Evolutionary conservation across 352 stramenopile species (phyloP).

Genomic region (Saprolegnia parasitica): DNA sequence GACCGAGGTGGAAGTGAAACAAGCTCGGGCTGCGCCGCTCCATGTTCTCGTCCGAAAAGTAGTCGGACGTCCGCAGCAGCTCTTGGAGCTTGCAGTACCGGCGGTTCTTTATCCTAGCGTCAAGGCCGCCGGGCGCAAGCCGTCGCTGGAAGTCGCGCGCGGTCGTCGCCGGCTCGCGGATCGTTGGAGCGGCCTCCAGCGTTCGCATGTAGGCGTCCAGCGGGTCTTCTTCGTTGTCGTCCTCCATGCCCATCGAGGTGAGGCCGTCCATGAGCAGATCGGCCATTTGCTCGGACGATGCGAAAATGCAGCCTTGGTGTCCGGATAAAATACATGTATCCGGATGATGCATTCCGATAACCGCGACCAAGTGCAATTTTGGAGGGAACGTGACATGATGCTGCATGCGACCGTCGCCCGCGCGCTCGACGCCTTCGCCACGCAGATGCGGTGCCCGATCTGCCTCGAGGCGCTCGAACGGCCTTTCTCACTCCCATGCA

Average conservation of each 20-base stretch:
- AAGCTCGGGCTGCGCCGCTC: constrained; percentile 70
- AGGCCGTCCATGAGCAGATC: background rate
- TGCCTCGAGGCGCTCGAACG: constrained; percentile 69
- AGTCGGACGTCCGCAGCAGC: constrained; percentile 41
- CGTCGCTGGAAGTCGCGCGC: constrained; percentile 24
- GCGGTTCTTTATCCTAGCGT: constrained; percentile 54
- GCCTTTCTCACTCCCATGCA: constrained; percentile 73
- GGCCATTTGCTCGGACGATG: background rate
- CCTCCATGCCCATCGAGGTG: background rate
- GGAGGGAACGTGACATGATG: constrained; percentile 11
- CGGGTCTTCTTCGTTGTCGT: constrained; percentile 42
- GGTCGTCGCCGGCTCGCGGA: constrained; percentile 16
- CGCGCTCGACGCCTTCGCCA: constrained; percentile 59
- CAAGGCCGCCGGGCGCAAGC: constrained; percentile 6
- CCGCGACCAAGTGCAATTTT: constrained; percentile 4
- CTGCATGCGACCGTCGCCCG: constrained; percentile 33
- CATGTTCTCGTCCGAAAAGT: constrained; percentile 80
- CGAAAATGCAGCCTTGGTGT: background rate
- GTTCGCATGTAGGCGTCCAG: constrained; percentile 80
- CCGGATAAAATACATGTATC: background rate
- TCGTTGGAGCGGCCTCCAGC: constrained; percentile 35
- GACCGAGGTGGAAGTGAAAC: constrained; percentile 79
- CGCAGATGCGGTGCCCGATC: constrained; percentile 78
- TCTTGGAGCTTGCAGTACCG: constrained; percentile 67
- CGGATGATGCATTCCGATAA: constrained; percentile 4